Evolutionary conservation across 2,329 filamentous ascomycete species (phyloP).

Genomic region (Cladophialophora yegresii): DNA sequence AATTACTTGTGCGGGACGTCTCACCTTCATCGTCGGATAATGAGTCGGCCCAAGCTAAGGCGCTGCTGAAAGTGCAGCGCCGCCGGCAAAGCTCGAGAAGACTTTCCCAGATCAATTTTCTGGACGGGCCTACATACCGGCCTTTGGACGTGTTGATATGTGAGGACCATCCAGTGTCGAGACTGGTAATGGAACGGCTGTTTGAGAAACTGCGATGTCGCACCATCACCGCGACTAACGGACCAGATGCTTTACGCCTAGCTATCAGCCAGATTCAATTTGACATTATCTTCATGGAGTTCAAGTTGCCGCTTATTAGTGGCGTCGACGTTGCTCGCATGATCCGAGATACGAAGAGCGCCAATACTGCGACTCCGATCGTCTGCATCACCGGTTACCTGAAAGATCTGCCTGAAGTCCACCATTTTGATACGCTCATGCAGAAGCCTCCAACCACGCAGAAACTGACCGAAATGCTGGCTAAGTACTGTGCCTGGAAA

Average conservation of each 20-base stretch:
- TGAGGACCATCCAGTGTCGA: constrained; percentile 94
- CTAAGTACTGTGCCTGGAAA: constrained; percentile 90
- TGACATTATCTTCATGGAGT: constrained; percentile 98
- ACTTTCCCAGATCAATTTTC: constrained; percentile 84
- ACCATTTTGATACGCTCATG: constrained; percentile 93
- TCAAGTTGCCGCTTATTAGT: constrained; percentile 90
- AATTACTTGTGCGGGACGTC: constrained; percentile 77
- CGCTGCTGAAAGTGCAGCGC: constrained; percentile 85
- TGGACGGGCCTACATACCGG: constrained; percentile 81
- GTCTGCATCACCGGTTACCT: constrained; percentile 96
- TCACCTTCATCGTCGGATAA: constrained; percentile 98
- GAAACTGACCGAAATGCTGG: constrained; percentile 85
- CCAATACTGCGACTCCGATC: constrained; percentile 91
- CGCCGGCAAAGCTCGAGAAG: constrained; percentile 93
- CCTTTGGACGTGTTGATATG: constrained; percentile 93
- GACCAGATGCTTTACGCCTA: constrained; percentile 87
- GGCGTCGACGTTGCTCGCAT: constrained; percentile 94
- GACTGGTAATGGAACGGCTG: constrained; percentile 98
- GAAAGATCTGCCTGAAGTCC: constrained; percentile 92
- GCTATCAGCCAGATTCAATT: constrained; percentile 98
- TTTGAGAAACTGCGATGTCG: constrained; percentile 93
- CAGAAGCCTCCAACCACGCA: constrained; percentile 94
- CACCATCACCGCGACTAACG: constrained; percentile 87
- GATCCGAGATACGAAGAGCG: constrained; percentile 95
- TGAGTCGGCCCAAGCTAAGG: constrained; percentile 88